phyloP scores from a whole-genome alignment of 164 flowering plant species.

The Piper betle region DNA sequence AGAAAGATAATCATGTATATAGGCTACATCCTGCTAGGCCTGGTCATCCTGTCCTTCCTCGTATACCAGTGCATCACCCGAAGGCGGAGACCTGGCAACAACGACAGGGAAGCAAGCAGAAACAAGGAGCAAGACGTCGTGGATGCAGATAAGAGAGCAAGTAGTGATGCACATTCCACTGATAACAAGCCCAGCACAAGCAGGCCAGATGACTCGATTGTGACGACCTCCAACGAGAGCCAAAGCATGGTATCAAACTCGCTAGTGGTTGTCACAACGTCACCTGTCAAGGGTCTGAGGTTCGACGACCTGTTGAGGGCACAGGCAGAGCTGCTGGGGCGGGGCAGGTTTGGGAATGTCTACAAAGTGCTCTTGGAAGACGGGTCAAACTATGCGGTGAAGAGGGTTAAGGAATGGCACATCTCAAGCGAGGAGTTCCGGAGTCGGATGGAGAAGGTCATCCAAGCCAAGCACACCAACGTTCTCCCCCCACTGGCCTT shows the following conservation, averaged over 20 bases:
- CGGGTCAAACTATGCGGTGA: conserved; percentile 30
- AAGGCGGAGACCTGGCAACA: conserved; percentile 14
- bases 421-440: conserved; percentile 32
- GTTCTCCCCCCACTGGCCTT: conserved; percentile 35
- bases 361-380: conserved; percentile 40
- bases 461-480: conserved; percentile 45
- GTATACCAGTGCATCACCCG: conserved; percentile 9
- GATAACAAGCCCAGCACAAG: conserved; percentile 19
- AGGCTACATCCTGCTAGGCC: conserved; percentile 28
- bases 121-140: conserved; percentile 1
- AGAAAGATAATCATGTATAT: conserved; percentile 29
- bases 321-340: conserved; percentile 32
- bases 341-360: conserved; percentile 39
- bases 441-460: conserved; percentile 28
- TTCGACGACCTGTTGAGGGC: conserved; percentile 41
- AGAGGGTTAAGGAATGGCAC: conserved; percentile 43
- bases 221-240: conserved; percentile 20
- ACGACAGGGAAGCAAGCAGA: conserved; percentile 1
- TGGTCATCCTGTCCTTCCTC: conserved; percentile 14
- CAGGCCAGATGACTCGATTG: conserved; percentile 21
- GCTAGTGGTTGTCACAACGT: conserved; percentile 25
- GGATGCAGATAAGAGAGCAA: conserved; percentile 9
- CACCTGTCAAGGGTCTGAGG: conserved; percentile 23
- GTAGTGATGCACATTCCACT: conserved; percentile 7
- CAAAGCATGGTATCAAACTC: conserved; percentile 19